Conservation (phyloP, 2,329 filamentous ascomycete species). For the Calycina herbarum region DNA sequence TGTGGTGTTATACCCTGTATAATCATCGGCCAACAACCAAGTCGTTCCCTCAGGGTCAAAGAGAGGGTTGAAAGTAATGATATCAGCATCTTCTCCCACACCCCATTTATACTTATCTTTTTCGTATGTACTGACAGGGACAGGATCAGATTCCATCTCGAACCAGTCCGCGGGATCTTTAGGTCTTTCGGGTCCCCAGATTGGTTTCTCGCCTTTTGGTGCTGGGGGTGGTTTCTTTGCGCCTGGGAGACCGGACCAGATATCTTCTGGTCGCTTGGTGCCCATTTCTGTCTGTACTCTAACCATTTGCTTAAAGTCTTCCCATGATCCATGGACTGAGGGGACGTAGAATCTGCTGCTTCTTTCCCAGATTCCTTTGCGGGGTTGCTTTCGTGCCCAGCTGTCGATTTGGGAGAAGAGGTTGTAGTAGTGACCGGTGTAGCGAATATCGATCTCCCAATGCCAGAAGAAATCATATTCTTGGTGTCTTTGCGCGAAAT, state of each 20-base stretch:
- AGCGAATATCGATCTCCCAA: slow-evolving; percentile 92
- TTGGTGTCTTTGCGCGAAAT: slow-evolving; percentile 84
- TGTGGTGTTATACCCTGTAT: slow-evolving; percentile 77
- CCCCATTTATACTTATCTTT: slow-evolving; percentile 85
- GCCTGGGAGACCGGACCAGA: slow-evolving; percentile 57
- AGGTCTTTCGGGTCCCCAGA: slow-evolving; percentile 84
- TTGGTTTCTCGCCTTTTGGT: slow-evolving; percentile 55
- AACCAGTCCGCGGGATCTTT: slow-evolving; percentile 69
- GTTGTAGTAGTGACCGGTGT: slow-evolving; percentile 84
- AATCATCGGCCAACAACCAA: slow-evolving; percentile 79
- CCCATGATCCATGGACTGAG: slow-evolving; percentile 73
- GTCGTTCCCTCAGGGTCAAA: slow-evolving; percentile 87
- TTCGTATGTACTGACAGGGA: slow-evolving; percentile 70
- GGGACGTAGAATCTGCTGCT: slow-evolving; percentile 78
- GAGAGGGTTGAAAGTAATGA: slow-evolving; percentile 88
- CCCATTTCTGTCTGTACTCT: slow-evolving; percentile 74
- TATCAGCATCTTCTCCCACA: slow-evolving; percentile 84
- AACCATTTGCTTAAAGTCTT: slow-evolving; percentile 76
- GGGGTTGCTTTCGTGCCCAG: slow-evolving; percentile 72
- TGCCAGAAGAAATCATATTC: slow-evolving; percentile 94
- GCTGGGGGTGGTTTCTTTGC: slow-evolving; percentile 35
- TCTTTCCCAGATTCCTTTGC: slow-evolving; percentile 80
- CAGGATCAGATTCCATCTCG: slow-evolving; percentile 69
- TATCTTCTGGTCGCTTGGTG: slow-evolving; percentile 62
- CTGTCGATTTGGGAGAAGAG: slow-evolving; percentile 66